Base-by-base conservation (phyloP, 1,284 basidiomycete species). In the Abortiporus biennis region DNA sequence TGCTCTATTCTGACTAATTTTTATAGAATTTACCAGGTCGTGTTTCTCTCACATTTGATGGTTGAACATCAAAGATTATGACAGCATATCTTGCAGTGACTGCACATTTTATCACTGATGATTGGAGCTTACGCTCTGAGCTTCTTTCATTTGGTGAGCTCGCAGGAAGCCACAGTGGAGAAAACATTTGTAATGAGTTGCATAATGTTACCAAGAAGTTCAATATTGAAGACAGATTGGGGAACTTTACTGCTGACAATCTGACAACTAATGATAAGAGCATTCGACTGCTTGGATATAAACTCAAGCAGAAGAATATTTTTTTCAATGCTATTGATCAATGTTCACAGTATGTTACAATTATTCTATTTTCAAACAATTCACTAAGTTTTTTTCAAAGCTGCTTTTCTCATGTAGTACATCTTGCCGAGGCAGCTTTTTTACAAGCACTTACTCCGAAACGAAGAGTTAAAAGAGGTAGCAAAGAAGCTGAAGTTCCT, bases 41-140 rank as follows among this genome's bases (percentile, higher is more conserved):
- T 20, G 36, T 38, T 11, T 38, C 36, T 11, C 21, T 38, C 6
- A 38, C 21, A 8, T 38, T 38, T 15, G 20, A 38, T 22, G 20
- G 12, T 20, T 38, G 36, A 22, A 38, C 36, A 38, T 38, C 36
- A 17, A 38, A 38, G 36, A 22, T 38, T 9, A 38, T 38, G 36
- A 38, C 20, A 22, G 9, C 36, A 9, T 38, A 38, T 15, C 20
- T 38, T 5, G 36, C 36, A 17, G 21, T 38, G 11, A 38, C 15
- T 6, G 36, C 36, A 8, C 36, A 38, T 15, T 38, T 20, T 23
- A 20, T 38, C 20, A 22, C 9, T 9, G 20, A 6, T 6, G 36
- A 38, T 23, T 38, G 36, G 36, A 22, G n/a, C 13, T 21, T 38
- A 9, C 21, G 36, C 9, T 5, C 36, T 6, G 36, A 38, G 36